Evolutionary conservation across 257 asterid species (phyloP).

Genomic region (Osmanthus fragrans): DNA sequence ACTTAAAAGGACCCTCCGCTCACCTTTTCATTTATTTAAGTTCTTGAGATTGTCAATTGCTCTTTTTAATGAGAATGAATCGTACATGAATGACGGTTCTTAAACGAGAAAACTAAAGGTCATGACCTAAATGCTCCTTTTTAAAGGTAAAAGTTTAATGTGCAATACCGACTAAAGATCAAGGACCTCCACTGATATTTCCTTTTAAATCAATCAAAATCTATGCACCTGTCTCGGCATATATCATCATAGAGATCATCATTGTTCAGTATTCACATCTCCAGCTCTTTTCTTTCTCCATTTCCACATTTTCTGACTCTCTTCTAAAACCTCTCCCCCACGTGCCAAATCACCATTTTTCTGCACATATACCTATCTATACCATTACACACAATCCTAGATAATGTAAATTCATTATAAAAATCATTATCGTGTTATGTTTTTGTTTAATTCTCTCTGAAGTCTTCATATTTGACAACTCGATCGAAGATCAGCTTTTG

Average conservation of each 20-base stretch:
- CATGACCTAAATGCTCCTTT: neutral
- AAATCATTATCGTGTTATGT: neutral
- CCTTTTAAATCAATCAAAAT: neutral
- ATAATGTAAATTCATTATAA: neutral
- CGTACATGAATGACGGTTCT: too few species aligned
- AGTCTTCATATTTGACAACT: neutral
- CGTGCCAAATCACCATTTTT: neutral
- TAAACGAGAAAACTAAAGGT: too few species aligned
- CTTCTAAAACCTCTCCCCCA: neutral
- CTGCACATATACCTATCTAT: neutral
- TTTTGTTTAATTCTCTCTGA: conserved; percentile 1
- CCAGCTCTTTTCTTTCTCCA: conserved; percentile 1
- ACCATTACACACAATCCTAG: neutral
- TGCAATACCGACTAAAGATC: neutral
- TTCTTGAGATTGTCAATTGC: too few species aligned
- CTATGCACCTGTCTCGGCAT: neutral
- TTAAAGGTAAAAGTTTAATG: neutral
- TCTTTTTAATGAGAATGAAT: too few species aligned
- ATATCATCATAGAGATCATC: conserved; percentile 6
- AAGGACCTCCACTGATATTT: neutral
- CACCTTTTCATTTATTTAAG: too few species aligned
- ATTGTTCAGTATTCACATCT: neutral
- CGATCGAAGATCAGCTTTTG: conserved; percentile 11
- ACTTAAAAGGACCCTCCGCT: too few species aligned
- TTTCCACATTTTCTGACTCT: neutral